phyloP scores from a whole-genome alignment of 2,329 filamentous ascomycete species.

The Neofusicoccum sp. region DNA sequence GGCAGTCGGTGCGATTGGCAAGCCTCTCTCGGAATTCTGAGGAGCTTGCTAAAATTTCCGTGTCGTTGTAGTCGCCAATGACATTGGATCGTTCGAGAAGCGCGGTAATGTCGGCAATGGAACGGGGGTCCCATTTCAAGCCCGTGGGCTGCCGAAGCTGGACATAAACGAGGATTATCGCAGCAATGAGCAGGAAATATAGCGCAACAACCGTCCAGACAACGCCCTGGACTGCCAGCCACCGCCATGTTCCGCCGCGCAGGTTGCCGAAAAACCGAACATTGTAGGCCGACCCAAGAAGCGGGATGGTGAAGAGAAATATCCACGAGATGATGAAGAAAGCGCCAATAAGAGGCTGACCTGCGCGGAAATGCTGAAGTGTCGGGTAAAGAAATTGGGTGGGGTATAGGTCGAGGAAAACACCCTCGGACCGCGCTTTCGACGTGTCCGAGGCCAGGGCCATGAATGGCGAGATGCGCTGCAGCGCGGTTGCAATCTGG shows the following conservation, averaged over 20 bases:
- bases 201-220: constrained; percentile 77
- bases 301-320: constrained; percentile 75
- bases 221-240: constrained; percentile 76
- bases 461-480: constrained; percentile 76
- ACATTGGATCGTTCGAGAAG: constrained; percentile 81
- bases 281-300: constrained; percentile 77
- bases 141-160: constrained; percentile 71
- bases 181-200: constrained; percentile 68
- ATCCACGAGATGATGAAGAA: constrained; percentile 75
- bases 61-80: constrained; percentile 69
- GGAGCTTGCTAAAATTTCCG: constrained; percentile 61
- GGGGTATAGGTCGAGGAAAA: constrained; percentile 65
- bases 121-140: constrained; percentile 81
- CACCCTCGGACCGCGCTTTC: constrained; percentile 60
- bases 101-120: constrained; percentile 77
- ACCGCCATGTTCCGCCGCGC: constrained; percentile 67
- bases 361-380: constrained; percentile 67
- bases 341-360: constrained; percentile 67
- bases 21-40: constrained; percentile 58
- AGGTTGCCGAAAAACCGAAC: constrained; percentile 63
- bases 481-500: constrained; percentile 71
- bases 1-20: constrained; percentile 64
- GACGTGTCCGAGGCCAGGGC: constrained; percentile 70
- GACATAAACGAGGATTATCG: constrained; percentile 57
- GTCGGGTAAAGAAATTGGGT: constrained; percentile 70